Conservation (phyloP, 139 green algal genomes). For the Pleodorina starrii region DNA sequence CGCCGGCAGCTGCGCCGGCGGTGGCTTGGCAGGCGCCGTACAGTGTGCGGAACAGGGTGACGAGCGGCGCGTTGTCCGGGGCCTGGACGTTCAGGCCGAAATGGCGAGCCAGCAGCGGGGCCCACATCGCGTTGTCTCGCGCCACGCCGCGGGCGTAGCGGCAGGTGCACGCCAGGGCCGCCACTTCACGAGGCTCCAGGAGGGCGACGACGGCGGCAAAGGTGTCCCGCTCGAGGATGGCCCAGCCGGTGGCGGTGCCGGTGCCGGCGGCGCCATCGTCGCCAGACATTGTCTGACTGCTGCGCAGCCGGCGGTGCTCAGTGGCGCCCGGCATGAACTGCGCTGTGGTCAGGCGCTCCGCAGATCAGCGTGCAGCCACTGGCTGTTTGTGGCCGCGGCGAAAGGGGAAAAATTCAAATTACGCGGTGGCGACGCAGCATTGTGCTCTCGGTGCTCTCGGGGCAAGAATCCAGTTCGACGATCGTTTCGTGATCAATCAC, state of each 20-base stretch:
- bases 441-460: no score
- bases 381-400: no score
- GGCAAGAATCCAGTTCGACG: no score
- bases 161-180: slow-evolving; percentile 2
- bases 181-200: background rate
- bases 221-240: background rate
- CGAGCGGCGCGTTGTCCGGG: background rate
- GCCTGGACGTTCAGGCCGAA: slow-evolving; percentile 2
- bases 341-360: no score
- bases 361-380: no score
- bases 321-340: no score
- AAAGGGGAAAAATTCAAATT: no score
- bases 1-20: background rate
- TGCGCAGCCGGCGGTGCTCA: no score
- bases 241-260: background rate
- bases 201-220: background rate
- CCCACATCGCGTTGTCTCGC: background rate
- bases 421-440: no score
- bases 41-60: background rate
- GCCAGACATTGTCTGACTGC: no score
- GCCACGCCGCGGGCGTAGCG: background rate
- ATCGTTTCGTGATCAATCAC: no score
- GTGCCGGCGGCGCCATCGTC: no score
- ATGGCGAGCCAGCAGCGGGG: background rate
- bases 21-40: background rate